Conservation (phyloP, 23 red algal genomes). For the Gracilaria vermiculophylla region DNA sequence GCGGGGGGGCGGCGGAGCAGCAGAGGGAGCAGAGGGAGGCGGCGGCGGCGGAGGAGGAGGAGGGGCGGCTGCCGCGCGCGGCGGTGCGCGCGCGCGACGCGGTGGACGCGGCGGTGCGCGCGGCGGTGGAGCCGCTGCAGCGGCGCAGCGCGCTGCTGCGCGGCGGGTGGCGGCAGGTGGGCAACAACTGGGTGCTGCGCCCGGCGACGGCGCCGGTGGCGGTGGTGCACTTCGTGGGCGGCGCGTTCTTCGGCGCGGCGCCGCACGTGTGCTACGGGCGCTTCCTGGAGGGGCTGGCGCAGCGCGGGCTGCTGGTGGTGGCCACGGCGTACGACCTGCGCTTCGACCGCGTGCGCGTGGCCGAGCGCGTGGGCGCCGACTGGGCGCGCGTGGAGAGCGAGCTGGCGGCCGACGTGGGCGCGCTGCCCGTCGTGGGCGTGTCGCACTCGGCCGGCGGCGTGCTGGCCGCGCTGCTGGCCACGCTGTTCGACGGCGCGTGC, state of each 20-base stretch:
- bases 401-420: slow-evolving; percentile 69
- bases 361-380: slow-evolving; percentile 18
- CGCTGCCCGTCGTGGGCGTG: slow-evolving; percentile 81
- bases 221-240: slow-evolving; percentile 92
- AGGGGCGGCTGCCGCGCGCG: background rate
- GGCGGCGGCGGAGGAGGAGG: background rate
- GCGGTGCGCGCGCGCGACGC: background rate
- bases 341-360: slow-evolving; percentile 62
- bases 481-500: slow-evolving; percentile 57
- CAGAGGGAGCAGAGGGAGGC: background rate
- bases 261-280: slow-evolving; percentile 73
- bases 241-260: slow-evolving; percentile 74
- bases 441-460: slow-evolving; percentile 73
- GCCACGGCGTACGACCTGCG: slow-evolving; percentile 67
- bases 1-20: background rate
- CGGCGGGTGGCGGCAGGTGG: slow-evolving; percentile 13
- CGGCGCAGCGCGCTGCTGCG: background rate
- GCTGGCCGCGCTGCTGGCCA: slow-evolving; percentile 51
- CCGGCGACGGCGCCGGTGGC: slow-evolving; percentile 15
- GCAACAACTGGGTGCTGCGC: slow-evolving; percentile 10
- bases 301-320: slow-evolving; percentile 71
- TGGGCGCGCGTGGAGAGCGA: slow-evolving; percentile 56
- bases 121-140: background rate
- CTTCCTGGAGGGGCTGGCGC: slow-evolving; percentile 49
- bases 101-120: background rate